phyloP scores from a whole-genome alignment of 2,329 filamentous ascomycete genomes.

The Macrophomina phaseolina region DNA sequence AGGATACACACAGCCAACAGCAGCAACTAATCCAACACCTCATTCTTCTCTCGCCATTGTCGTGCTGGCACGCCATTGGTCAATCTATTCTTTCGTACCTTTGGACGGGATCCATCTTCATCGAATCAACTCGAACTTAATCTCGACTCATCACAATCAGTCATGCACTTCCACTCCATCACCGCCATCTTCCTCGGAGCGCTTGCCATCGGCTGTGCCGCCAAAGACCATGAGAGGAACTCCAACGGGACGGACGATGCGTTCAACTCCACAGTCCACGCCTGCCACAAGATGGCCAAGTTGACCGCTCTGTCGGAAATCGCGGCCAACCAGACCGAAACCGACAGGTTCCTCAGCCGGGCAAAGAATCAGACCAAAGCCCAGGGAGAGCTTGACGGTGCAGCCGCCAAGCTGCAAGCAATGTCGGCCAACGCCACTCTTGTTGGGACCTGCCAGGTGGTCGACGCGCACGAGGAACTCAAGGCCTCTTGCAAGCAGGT shows the following conservation, averaged over 20 bases:
- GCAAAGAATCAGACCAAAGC: conserved; percentile 3
- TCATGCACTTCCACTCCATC: conserved; percentile 4
- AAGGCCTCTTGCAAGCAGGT: conserved; percentile 8
- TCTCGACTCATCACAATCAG: not conserved
- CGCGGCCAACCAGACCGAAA: not conserved
- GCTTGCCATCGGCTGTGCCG: not conserved
- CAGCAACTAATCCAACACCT: not conserved
- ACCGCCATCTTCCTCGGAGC: not conserved
- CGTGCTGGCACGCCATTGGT: conserved; percentile 7
- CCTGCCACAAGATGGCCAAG: not conserved
- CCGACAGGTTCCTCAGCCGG: not conserved
- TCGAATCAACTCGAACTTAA: not conserved
- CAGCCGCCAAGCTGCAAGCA: not conserved
- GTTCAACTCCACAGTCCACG: not conserved
- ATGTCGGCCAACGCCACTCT: conserved; percentile 6
- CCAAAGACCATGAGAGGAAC: not conserved
- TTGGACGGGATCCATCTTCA: not conserved
- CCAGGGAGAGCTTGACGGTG: not conserved
- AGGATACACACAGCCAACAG: not conserved
- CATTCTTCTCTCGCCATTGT: not conserved
- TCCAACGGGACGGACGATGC: not conserved
- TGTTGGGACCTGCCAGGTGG: not conserved
- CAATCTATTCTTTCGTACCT: not conserved
- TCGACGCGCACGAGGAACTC: conserved; percentile 16
- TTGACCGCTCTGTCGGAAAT: conserved; percentile 3